Base-by-base conservation (phyloP, 1,284 basidiomycete genomes). In the Tilletia setariae region DNA sequence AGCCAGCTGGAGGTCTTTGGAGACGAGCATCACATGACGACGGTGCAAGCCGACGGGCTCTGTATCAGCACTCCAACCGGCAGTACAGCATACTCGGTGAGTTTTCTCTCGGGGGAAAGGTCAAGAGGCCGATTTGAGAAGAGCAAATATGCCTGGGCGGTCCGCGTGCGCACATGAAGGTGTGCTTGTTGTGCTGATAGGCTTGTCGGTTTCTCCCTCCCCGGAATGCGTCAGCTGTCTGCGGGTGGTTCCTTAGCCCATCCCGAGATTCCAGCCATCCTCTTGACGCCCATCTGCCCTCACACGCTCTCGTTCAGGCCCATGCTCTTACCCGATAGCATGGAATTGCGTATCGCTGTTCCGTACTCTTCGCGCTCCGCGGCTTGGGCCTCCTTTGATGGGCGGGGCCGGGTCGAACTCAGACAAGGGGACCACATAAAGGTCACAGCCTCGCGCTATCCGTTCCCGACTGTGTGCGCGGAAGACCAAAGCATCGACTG, bases 331-430 rank as follows among this genome's bases (percentile, higher is more conserved):
- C 96, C 96, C 0, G 96, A 99, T 82, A 95, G 91, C 79, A 98
- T 99, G 93, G 96, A 98, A 81, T 86, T 99, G 64, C 90, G 96
- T 16, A 93, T 99, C 49, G 97, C 94, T 75, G 96, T 99, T 19
- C 96, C 96, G 0, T 98, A 94, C 86, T 97, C 98, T 83, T 98
- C 95, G 28, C 86, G 96, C 49, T 94, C 92, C 80, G 98, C 95
- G 0, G 96, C 96, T 2, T 99, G 96, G 96, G 96, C 93, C 11
- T 94, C 92, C 46, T 99, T 99, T 80, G 96, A 99, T 80, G 96
- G 96, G 16, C 89, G 96, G 64, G 96, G 96, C 0, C 88, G 96
- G 30, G 91, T 99, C 16, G 96, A 99, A 84, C 72, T 82, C 49
- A 73, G 74, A 51, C 78, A 98, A 88, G 96, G 96, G 59, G 96